Conservation (phyloP, 306 rosid species). For the Cicer judaicum region DNA sequence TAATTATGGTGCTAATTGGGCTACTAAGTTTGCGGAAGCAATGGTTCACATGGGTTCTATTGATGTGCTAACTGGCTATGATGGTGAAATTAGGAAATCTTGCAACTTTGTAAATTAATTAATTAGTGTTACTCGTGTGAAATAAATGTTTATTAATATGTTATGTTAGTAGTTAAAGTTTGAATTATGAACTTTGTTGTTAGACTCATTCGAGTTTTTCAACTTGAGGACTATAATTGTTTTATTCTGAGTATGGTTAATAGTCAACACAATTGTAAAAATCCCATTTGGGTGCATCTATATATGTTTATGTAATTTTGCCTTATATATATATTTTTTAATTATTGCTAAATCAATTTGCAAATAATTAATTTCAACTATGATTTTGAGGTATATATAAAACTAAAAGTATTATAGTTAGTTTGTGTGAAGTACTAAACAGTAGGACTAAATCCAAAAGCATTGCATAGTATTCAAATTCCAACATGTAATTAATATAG, state of each 20-base stretch:
- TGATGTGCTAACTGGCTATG: conserved; percentile 38
- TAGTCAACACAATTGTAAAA: not conserved
- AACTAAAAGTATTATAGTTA: too few species aligned
- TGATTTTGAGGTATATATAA: too few species aligned
- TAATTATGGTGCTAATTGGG: conserved; percentile 39
- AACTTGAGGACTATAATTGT: not conserved
- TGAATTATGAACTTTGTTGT: not conserved
- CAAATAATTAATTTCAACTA: too few species aligned
- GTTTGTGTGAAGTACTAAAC: too few species aligned
- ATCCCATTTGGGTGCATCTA: not conserved
- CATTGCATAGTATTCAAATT: too few species aligned
- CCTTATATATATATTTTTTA: too few species aligned
- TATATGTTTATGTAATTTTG: not conserved
- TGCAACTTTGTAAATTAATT: conserved; percentile 37
- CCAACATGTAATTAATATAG: too few species aligned
- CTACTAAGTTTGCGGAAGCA: conserved; percentile 40
- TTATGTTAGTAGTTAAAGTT: not conserved
- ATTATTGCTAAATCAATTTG: too few species aligned
- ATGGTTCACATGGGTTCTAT: conserved; percentile 49
- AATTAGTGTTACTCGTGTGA: not conserved
- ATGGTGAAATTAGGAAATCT: conserved; percentile 45
- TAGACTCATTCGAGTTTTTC: not conserved
- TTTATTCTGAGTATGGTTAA: not conserved
- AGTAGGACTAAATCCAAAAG: too few species aligned
- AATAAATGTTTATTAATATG: not conserved